Conservation (phyloP, 495 filamentous ascomycete genomes). For the Ramalina intermedia region DNA sequence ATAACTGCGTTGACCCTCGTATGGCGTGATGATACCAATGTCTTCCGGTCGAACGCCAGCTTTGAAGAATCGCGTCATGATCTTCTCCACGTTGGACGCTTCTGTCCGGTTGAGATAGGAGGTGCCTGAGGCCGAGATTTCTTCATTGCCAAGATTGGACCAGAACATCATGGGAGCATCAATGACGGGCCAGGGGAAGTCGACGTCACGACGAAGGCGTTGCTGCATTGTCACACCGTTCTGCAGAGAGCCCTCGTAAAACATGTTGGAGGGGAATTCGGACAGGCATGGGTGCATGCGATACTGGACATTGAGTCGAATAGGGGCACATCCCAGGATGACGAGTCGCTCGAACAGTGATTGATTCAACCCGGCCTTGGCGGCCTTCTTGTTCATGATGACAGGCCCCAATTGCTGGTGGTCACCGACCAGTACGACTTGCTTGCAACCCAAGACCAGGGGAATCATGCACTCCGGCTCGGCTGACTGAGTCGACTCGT, state of each 20-base stretch:
- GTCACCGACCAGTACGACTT: constrained; percentile 94
- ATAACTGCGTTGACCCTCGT: constrained; percentile 96
- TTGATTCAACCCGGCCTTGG: constrained; percentile 93
- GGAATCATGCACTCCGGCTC: constrained; percentile 99
- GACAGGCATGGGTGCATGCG: constrained; percentile 98
- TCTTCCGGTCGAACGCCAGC: constrained; percentile 84
- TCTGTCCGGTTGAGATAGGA: constrained; percentile 97
- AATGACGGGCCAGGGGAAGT: constrained; percentile 93
- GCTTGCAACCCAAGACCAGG: constrained; percentile 92
- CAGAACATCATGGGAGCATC: constrained; percentile 99
- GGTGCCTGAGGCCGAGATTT: constrained; percentile 94
- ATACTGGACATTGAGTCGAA: constrained; percentile 93
- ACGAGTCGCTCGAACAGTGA: constrained; percentile 95
- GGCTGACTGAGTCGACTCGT: constrained; percentile 97
- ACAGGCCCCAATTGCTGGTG: constrained; percentile 97
- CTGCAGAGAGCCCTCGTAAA: constrained; percentile 94
- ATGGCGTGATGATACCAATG: constrained; percentile 97
- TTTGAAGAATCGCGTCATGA: constrained; percentile 97
- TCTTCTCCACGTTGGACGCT: constrained; percentile 93
- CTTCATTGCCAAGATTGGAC: constrained; percentile 94
- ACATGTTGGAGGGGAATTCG: constrained; percentile 98
- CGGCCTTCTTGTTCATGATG: constrained; percentile 99
- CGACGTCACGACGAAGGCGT: constrained; percentile 80
- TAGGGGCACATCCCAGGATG: constrained; percentile 79
- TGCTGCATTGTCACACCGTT: constrained; percentile 89